Base-by-base conservation (phyloP, 2,329 filamentous ascomycete genomes). In the Colletotrichum tropicale region DNA sequence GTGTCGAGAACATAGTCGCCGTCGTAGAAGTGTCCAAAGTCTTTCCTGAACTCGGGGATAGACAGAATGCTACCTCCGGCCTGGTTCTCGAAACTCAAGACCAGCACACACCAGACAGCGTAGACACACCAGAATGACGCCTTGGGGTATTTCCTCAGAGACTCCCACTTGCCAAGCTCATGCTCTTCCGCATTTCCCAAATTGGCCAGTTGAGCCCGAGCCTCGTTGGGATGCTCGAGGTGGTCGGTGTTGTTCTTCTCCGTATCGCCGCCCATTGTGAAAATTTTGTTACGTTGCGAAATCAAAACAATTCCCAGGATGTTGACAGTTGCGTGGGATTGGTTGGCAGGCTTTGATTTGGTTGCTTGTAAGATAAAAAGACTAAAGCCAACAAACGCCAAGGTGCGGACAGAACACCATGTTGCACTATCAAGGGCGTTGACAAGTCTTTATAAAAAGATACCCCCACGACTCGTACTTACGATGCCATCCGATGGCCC, bases 21-120 rank as follows among this genome's bases (percentile, higher is more conserved):
- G 2, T 82, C 80, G 60, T 81, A 85, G 8, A 78, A 70, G 60
- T 81, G 77, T 0, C 86, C 86, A 78, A 88, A 88, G 76, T 88
- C 86, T 74, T 87, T 82, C 38, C 86, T 81, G 78, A 88, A 88
- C 70, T 85, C 75, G 3, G 86, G 86, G n/a, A 88, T 85, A 26
- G 85, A 83, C 55, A 87, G 81, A 28, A 87, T 83, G 68, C 80
- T 85, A 8, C 85, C 85, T 5, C 82, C 79, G 26, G 85, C 86
- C 75, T 86, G 84, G 73, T 85, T 85, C 75, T 87, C 85, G 64
- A 87, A 87, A 38, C 80, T 81, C 60, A 84, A 82, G 24, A 87
- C 82, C 10, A 87, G 73, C 5, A 86, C 80, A 16, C 81, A 79
- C 84, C 84, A 88, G 10, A 85, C 82, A 32, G 84, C 84, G 74